Percentiles rank a stretch among this genome's conserved stretches.
phyloP scores from a whole-genome alignment of 75 land plant species.

The Pinus taeda region DNA sequence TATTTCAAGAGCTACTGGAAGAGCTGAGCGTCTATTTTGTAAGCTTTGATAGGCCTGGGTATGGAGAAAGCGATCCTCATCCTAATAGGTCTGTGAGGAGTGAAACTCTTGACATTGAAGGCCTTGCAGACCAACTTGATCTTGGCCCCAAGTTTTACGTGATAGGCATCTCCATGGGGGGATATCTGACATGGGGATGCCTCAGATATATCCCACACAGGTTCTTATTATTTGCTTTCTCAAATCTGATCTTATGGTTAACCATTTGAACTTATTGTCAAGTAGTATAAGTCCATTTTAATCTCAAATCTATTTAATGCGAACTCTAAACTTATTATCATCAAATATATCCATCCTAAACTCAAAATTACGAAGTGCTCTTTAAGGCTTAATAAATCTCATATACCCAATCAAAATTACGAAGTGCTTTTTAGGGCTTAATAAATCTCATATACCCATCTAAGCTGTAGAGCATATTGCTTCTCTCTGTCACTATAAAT shows the following conservation, averaged over 20 bases:
- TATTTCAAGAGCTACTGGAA: constrained; percentile 44
- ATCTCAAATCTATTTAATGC: too few relatives aligned
- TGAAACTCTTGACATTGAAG: constrained; percentile 48
- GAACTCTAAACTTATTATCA: too few relatives aligned
- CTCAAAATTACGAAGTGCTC: too few relatives aligned
- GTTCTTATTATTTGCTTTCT: neutral
- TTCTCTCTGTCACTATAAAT: too few relatives aligned
- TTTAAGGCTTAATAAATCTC: neutral
- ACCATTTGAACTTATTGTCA: too few relatives aligned
- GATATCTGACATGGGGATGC: constrained; percentile 35
- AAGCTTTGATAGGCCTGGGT: constrained; percentile 55
- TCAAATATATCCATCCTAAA: neutral
- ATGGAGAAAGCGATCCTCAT: constrained; percentile 73
- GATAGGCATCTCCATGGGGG: constrained; percentile 49
- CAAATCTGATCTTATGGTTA: too few relatives aligned
- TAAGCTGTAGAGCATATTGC: too few relatives aligned
- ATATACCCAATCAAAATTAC: too few relatives aligned
- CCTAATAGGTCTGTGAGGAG: constrained; percentile 39
- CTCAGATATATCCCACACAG: constrained; percentile 67
- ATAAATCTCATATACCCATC: neutral
- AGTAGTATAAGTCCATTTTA: too few relatives aligned
- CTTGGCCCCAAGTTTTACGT: constrained; percentile 54
- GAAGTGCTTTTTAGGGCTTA: neutral
- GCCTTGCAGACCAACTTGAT: constrained; percentile 49
- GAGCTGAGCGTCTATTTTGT: constrained; percentile 36